phyloP scores from a whole-genome alignment of 2,329 filamentous ascomycete genomes.

The Diaporthe aspalathi region DNA sequence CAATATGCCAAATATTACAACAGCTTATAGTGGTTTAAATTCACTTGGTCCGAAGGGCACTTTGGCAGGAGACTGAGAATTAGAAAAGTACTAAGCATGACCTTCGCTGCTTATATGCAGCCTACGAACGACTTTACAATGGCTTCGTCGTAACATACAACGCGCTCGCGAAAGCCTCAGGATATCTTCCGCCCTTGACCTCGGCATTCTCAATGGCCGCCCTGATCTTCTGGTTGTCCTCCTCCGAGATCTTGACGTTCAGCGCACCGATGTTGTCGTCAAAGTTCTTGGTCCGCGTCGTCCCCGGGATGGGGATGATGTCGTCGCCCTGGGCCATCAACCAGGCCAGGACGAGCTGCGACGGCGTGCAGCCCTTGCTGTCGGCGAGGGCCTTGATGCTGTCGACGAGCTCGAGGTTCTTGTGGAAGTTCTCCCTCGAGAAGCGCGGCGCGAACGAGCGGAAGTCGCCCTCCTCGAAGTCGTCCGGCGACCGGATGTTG shows the following conservation, averaged over 20 bases:
- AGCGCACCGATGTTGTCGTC: conserved; percentile 53
- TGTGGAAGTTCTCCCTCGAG: conserved; percentile 58
- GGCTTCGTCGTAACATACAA: conserved; percentile 26
- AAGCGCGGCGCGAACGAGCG: conserved; percentile 54
- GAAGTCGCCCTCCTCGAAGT: conserved; percentile 52
- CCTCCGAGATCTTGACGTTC: conserved; percentile 25
- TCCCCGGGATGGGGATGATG: conserved; percentile 64
- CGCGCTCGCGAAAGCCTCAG: background rate
- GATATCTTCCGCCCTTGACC: conserved; percentile 21
- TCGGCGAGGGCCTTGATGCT: conserved; percentile 45
- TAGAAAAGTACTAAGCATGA: no score
- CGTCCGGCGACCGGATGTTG: conserved; percentile 50
- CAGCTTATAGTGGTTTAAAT: background rate
- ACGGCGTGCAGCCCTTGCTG: conserved; percentile 54
- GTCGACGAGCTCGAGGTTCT: conserved; percentile 55
- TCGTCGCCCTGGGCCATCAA: conserved; percentile 59
- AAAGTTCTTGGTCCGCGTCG: conserved; percentile 56
- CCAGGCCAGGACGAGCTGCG: conserved; percentile 69
- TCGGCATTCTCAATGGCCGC: conserved; percentile 12
- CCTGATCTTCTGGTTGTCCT: conserved; percentile 34
- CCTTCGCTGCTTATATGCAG: background rate
- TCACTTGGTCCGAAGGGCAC: background rate
- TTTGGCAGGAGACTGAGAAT: no score
- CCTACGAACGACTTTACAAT: background rate
- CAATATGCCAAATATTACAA: no score